Conservation (phyloP, 805 yeast genomes). For the Priceomyces castillae region DNA sequence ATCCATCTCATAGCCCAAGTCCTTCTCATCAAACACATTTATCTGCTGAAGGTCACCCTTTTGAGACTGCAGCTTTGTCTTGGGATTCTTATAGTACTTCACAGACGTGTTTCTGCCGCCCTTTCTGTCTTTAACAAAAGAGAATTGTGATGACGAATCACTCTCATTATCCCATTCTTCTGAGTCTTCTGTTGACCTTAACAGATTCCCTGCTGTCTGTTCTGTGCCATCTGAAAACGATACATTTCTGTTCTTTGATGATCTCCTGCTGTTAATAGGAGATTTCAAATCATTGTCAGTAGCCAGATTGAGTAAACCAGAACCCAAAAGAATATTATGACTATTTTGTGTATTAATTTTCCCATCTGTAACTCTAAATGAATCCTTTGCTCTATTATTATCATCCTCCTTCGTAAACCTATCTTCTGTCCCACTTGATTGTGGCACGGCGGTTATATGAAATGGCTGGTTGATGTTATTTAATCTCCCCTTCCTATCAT, state of each 20-base stretch:
- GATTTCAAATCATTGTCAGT: neutral
- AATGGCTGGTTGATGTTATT: neutral
- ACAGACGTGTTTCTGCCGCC: slow-evolving; percentile 46
- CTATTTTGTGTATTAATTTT: neutral
- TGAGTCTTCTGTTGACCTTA: neutral
- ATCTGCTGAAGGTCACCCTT: slow-evolving; percentile 8
- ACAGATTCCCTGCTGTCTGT: neutral
- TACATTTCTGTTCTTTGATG: neutral
- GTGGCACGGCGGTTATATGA: neutral
- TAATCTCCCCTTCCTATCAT: neutral
- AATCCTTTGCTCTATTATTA: neutral
- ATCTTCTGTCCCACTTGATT: neutral
- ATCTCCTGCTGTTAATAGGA: neutral
- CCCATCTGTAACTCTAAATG: neutral
- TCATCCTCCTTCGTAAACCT: neutral
- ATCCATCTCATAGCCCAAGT: slow-evolving; percentile 30
- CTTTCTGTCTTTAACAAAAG: slow-evolving; percentile 37
- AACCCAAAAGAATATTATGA: neutral
- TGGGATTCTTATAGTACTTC: slow-evolving; percentile 38
- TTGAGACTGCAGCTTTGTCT: slow-evolving; percentile 3
- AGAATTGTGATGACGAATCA: slow-evolving; percentile 37
- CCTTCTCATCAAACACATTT: slow-evolving; percentile 27
- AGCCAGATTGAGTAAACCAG: neutral
- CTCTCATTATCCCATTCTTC: slow-evolving; percentile 9
- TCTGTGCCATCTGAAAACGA: neutral